Evolutionary conservation across 2,329 filamentous ascomycete genomes (phyloP).

Genomic region (Colletotrichum liriopes): DNA sequence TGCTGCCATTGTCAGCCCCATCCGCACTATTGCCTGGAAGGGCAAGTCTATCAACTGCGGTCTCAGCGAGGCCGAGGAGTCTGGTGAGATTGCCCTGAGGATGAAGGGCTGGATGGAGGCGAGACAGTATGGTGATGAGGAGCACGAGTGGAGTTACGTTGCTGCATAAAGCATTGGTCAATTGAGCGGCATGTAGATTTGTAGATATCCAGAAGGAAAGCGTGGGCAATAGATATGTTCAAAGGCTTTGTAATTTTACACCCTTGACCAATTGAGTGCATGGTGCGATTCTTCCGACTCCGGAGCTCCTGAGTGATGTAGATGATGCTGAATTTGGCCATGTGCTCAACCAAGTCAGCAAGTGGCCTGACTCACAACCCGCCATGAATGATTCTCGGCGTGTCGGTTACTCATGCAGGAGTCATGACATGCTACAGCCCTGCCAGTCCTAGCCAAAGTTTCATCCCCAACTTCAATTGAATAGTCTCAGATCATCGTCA

Average conservation of each 20-base stretch:
- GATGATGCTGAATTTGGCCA: neutral
- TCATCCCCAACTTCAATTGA: neutral
- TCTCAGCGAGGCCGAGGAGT: constrained; percentile 84
- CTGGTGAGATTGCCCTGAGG: constrained; percentile 85
- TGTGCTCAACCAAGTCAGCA: neutral
- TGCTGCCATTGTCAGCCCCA: constrained; percentile 92
- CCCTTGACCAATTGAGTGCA: too few relatives aligned
- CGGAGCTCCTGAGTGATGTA: neutral
- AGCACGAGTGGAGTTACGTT: constrained; percentile 89
- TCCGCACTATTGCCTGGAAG: constrained; percentile 91
- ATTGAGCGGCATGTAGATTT: constrained; percentile 34
- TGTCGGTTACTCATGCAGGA: neutral
- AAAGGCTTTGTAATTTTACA: constrained; percentile 12
- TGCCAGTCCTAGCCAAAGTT: neutral
- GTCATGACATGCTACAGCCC: neutral
- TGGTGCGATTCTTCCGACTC: neutral
- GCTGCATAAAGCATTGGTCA: constrained; percentile 48
- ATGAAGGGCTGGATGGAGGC: constrained; percentile 98
- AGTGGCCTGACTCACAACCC: neutral
- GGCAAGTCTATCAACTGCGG: constrained; percentile 87
- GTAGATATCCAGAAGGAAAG: constrained; percentile 36
- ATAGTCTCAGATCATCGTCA: neutral
- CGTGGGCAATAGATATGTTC: constrained; percentile 35
- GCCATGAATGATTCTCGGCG: neutral
- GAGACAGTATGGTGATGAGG: constrained; percentile 94